These are phyloP conservation scores for Candida mattraensis DNA, from an alignment of 805 yeast genomes.

Conservation along the genomic window DNA sequence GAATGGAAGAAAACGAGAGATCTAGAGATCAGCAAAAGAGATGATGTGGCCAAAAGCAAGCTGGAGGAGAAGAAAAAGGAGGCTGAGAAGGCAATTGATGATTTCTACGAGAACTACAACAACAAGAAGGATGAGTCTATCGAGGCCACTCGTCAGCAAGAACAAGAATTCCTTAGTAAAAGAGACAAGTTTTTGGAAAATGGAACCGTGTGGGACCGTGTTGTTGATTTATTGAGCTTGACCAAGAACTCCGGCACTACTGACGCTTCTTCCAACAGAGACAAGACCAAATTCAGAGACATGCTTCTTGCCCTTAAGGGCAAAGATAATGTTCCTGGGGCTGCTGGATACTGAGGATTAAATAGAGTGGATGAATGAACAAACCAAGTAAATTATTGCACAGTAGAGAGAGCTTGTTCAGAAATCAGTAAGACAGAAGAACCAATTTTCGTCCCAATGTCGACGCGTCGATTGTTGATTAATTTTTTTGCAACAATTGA, in stretches of 20 bases:
- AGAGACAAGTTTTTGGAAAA: constrained; percentile 64
- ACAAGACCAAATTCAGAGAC: constrained; percentile 53
- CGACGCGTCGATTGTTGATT: no score
- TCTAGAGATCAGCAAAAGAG: constrained; percentile 77
- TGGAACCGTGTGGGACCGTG: constrained; percentile 58
- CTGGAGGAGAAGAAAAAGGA: constrained; percentile 66
- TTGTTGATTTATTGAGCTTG: constrained; percentile 42
- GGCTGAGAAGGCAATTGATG: constrained; percentile 84
- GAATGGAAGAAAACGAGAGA: constrained; percentile 85
- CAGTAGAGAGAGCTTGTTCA: no score
- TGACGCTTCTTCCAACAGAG: constrained; percentile 38
- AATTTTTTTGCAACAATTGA: no score
- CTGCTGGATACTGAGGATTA: constrained; percentile 46
- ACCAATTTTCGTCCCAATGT: no score
- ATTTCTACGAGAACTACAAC: constrained; percentile 89
- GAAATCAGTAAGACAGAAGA: no score
- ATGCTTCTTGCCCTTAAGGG: constrained; percentile 54
- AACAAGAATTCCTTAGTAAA: constrained; percentile 66
- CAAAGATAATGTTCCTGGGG: constrained; percentile 55
- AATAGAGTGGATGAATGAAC: constrained; percentile 9
- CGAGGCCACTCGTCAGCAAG: constrained; percentile 63
- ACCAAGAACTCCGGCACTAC: constrained; percentile 37
- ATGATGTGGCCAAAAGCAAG: constrained; percentile 63
- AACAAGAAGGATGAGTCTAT: constrained; percentile 72
- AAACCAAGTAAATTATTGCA: constrained; percentile 2